Evolutionary conservation across 23 red algal genomes (phyloP), one percentile per base, ranked within the genome.

Genomic region (Gracilaria vermiculophylla): DNA sequence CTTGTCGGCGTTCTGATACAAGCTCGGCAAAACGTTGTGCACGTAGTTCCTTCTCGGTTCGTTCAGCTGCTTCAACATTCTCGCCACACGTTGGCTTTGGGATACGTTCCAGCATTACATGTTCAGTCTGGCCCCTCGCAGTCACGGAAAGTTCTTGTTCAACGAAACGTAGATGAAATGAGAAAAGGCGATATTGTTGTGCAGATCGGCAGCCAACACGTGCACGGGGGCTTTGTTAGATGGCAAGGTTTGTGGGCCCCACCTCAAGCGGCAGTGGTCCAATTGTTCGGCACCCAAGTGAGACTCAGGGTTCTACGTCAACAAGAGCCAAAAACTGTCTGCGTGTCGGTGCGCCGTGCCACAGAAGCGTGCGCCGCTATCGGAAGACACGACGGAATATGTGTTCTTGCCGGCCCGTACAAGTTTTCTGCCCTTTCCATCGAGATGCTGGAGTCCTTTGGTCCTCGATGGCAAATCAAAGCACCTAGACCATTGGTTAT

Each of bases 241-340:
- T 76, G 70, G 70, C 24, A 53, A 27, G 70, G 70, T 20, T 76
- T 76, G 40, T 39, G 70, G 48, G 70, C 70, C 23, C 70, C 70
- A 6, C 0, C 34, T 14, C 23, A 76, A 29, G 70, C 70, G 44
- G 70, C 70, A 11, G 70, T 76, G 70, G 39, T 76, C 29, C 28
- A 64, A 6, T 16, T 35, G 58, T 64, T 64, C 58, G 58, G 58
- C 28, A 64, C 58, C 0, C 0, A 11, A 64, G 58, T 36, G 58
- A 25, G 35, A 64, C 9, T 64, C 58, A 35, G 8, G 29, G 58
- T 64, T 17, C 28, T 64, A 28, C 58, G 58, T 28, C 32, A 64
- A 10, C 13, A 36, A 25, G 21, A 36, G 58, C 17, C 14, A 11
- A 32, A 64, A 64, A 64, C 8, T 64, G 58, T 34, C 21, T 24